Percentiles rank a stretch among this genome's conserved stretches.
Evolutionary conservation across 768 basidiomycete genomes (phyloP).

Genomic region (Paxillus rubicundulus): DNA sequence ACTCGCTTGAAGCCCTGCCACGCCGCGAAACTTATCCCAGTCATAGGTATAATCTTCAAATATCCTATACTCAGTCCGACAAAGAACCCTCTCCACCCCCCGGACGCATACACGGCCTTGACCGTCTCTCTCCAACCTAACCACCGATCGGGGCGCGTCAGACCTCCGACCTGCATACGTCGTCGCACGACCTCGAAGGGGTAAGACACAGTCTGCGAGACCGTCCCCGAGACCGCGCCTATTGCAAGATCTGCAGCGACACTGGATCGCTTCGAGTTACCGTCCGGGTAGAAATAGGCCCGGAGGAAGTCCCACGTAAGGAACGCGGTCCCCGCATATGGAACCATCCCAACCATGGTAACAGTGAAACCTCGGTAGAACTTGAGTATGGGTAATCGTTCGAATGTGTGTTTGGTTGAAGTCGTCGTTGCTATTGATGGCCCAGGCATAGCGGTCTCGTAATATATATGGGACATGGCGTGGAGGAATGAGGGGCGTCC

Average conservation of each 20-base stretch:
- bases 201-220: conserved; percentile 88
- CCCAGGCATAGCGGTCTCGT: conserved; percentile 45
- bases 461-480: conserved; percentile 66
- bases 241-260: conserved; percentile 70
- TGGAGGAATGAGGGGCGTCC: conserved; percentile 50
- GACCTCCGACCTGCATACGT: conserved; percentile 93
- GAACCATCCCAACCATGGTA: conserved; percentile 87
- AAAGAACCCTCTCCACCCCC: conserved; percentile 88
- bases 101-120: conserved; percentile 55
- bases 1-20: conserved; percentile 59
- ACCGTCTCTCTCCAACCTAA: conserved; percentile 77
- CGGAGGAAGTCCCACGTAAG: conserved; percentile 84
- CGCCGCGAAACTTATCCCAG: conserved; percentile 85
- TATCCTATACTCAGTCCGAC: conserved; percentile 91
- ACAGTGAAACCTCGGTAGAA: conserved; percentile 98
- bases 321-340: conserved; percentile 95
- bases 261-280: conserved; percentile 37
- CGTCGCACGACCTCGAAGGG: conserved; percentile 92
- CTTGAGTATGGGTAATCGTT: conserved; percentile 73
- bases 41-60: conserved; percentile 95
- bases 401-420: conserved; percentile 39
- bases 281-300: conserved; percentile 49
- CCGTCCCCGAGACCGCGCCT: conserved; percentile 81
- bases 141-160: conserved; percentile 73
- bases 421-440: conserved; percentile 11